Percentiles rank a stretch among this genome's conserved stretches.
Conservation (phyloP, 2,329 filamentous ascomycete genomes). For the Fusarium virguliforme region DNA sequence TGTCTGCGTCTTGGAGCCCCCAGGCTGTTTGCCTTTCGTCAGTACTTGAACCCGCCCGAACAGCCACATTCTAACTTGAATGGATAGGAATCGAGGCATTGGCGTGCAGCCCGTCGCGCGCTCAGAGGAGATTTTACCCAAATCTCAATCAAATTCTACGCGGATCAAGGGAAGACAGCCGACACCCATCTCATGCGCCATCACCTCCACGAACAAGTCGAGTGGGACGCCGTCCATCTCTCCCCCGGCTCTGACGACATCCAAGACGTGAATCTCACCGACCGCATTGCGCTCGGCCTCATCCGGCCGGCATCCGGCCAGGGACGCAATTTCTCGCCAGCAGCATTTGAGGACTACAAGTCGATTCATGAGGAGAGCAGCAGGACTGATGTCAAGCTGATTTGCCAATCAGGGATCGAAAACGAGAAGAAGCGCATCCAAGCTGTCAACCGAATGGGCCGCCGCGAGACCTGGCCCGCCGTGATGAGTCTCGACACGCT, state of each 20-base stretch:
- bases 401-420: rapidly evolving
- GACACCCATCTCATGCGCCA: not conserved
- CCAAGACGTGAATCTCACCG: not conserved
- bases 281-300: conserved; percentile 1
- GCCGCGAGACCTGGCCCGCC: rapidly evolving
- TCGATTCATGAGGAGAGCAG: rapidly evolving
- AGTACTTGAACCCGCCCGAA: not conserved
- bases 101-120: conserved; percentile 9
- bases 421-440: not conserved
- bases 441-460: not conserved
- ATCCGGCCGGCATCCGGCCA: not conserved
- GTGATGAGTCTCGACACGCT: not conserved
- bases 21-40: not conserved
- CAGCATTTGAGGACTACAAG: not conserved
- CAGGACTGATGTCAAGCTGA: not conserved
- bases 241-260: rapidly evolving
- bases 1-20: not conserved
- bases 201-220: not conserved
- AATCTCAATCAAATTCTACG: too few species aligned
- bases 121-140: not conserved
- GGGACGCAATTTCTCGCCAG: not conserved
- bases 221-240: conserved; percentile 7
- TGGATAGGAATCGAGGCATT: not conserved
- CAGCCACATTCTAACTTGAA: not conserved
- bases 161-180: not conserved